A percentile compares a stretch with the other conserved stretches of the same genome.
Conservation (phyloP, 306 rosid species). For the Chamaecrista fasciculata region DNA sequence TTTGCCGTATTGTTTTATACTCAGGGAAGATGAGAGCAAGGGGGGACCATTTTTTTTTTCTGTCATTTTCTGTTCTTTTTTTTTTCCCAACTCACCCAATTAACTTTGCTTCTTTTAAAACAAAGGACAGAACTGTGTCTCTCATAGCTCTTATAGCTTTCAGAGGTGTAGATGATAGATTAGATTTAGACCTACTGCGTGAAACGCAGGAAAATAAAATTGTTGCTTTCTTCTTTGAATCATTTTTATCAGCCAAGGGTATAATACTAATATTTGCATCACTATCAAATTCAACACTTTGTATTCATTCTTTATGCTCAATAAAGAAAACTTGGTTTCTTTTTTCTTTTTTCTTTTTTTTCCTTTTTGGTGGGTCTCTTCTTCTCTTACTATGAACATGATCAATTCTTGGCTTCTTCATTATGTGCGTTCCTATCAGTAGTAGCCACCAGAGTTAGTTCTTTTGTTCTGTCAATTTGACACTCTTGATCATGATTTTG, state of each 20-base stretch:
- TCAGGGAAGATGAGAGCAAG: constrained; percentile 44
- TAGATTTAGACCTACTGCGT: constrained; percentile 46
- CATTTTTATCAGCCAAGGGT: constrained; percentile 29
- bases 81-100: constrained; percentile 51
- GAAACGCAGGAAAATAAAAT: constrained; percentile 25
- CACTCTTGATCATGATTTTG: constrained; percentile 24
- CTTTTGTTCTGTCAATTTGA: constrained; percentile 27
- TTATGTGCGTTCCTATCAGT: constrained; percentile 37
- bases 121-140: constrained; percentile 59
- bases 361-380: constrained; percentile 23
- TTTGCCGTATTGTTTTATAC: constrained; percentile 46
- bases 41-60: constrained; percentile 64
- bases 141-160: constrained; percentile 50
- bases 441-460: constrained; percentile 33
- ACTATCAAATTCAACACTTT: constrained; percentile 11
- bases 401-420: constrained; percentile 30
- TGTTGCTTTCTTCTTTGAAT: constrained; percentile 30
- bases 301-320: background rate
- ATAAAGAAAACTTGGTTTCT: background rate
- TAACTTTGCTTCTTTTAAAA: constrained; percentile 50
- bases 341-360: constrained; percentile 21
- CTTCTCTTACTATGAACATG: background rate
- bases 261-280: constrained; percentile 30
- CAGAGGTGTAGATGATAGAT: constrained; percentile 44
- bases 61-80: constrained; percentile 45